These are phyloP conservation scores for Coprinopsis strossmayeri DNA, from an alignment of 768 basidiomycete genomes.

Conservation along the genomic window DNA sequence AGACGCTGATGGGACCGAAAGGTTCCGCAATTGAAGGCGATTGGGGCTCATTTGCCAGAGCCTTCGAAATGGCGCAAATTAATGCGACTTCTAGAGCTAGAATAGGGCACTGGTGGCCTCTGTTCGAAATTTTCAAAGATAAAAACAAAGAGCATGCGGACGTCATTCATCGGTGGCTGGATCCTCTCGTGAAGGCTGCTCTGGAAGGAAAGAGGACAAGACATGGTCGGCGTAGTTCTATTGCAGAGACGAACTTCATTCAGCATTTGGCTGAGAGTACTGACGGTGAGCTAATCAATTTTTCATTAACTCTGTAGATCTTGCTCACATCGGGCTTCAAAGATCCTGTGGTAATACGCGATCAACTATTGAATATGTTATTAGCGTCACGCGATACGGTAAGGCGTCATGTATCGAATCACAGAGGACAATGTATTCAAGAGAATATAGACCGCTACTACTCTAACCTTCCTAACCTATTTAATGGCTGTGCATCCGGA, in stretches of 20 bases:
- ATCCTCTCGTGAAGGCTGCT: constrained; percentile 54
- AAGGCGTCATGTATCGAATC: constrained; percentile 12
- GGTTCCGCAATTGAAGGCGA: constrained; percentile 53
- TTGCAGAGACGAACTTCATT: constrained; percentile 54
- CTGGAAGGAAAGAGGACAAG: constrained; percentile 34
- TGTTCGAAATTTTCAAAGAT: constrained; percentile 54
- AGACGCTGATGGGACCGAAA: constrained; percentile 43
- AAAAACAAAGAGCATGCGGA: constrained; percentile 39
- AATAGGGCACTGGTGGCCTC: constrained; percentile 52
- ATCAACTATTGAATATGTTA: constrained; percentile 73
- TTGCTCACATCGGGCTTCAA: not conserved
- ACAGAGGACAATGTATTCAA: not conserved
- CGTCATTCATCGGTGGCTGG: constrained; percentile 52
- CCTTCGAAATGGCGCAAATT: constrained; percentile 53
- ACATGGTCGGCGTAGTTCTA: constrained; percentile 31
- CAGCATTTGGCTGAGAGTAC: constrained; percentile 63
- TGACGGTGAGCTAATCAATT: constrained; percentile 36
- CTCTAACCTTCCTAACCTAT: constrained; percentile 66
- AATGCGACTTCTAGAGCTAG: constrained; percentile 43
- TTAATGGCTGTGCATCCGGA: constrained; percentile 62
- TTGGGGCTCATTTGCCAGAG: constrained; percentile 56
- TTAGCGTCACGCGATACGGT: constrained; percentile 78
- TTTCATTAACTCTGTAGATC: not conserved
- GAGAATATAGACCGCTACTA: constrained; percentile 50
- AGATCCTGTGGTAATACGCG: constrained; percentile 54